Conservation (phyloP, 2,329 filamentous ascomycete species). For the Monilinia polystroma region DNA sequence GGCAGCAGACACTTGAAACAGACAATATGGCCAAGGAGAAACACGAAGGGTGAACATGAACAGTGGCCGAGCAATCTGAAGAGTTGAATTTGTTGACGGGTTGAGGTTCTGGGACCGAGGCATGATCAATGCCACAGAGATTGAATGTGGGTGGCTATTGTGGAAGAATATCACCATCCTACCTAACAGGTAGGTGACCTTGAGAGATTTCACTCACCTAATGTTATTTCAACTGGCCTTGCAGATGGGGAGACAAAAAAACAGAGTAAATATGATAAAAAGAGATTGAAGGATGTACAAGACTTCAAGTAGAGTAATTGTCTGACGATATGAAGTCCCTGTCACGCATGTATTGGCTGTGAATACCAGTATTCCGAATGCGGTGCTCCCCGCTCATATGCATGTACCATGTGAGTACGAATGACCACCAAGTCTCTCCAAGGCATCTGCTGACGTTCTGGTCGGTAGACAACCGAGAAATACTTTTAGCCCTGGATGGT, state of each 20-base stretch:
- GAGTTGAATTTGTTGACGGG: not conserved
- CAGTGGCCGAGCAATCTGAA: no score
- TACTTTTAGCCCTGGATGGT: not conserved
- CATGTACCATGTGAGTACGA: not conserved
- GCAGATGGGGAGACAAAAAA: no score
- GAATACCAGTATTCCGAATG: not conserved
- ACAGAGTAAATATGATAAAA: no score
- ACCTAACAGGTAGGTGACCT: no score
- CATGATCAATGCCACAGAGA: no score
- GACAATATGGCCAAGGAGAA: not conserved
- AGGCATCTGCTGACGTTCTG: not conserved
- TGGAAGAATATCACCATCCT: no score
- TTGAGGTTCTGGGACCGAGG: not conserved
- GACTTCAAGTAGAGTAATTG: not conserved
- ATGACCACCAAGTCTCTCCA: not conserved
- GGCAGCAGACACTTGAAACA: no score
- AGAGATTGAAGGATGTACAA: not conserved
- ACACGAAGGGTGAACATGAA: not conserved
- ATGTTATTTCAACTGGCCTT: no score
- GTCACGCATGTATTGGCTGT: not conserved
- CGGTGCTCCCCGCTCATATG: not conserved
- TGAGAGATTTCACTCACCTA: no score
- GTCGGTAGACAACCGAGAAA: not conserved
- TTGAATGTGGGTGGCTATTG: not conserved
- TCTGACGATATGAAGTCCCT: not conserved